phyloP scores from a whole-genome alignment of 2,329 filamentous ascomycete genomes.

The Myriosclerotinia duriaeana region DNA sequence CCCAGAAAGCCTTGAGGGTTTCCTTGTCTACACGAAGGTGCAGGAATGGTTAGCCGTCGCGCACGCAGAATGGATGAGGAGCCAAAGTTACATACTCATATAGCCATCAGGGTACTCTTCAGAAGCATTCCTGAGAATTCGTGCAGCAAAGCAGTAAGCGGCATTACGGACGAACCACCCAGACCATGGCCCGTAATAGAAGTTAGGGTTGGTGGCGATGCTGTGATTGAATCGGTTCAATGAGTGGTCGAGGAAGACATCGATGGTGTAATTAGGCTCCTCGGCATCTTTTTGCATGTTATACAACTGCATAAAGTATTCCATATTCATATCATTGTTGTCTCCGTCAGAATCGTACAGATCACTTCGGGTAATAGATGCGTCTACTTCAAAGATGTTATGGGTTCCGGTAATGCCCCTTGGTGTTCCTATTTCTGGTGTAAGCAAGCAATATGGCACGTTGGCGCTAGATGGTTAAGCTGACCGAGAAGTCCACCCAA shows the following conservation, averaged over 20 bases:
- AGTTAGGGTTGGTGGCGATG: conserved; percentile 38
- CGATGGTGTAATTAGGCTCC: neutral
- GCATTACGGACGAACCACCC: conserved; percentile 34
- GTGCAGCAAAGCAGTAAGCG: conserved; percentile 26
- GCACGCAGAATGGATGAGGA: too few relatives aligned
- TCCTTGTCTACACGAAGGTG: too few relatives aligned
- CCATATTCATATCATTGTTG: neutral
- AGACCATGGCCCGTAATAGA: conserved; percentile 37
- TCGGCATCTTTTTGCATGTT: neutral
- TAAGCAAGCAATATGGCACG: too few relatives aligned
- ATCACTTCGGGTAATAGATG: conserved; percentile 51
- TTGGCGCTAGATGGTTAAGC: too few relatives aligned
- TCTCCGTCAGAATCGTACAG: conserved; percentile 37
- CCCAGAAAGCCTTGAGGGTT: neutral
- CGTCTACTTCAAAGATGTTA: conserved; percentile 54
- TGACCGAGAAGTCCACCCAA: conserved; percentile 10
- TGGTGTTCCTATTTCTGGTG: conserved; percentile 41
- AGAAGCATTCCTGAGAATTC: neutral
- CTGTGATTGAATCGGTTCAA: conserved; percentile 30
- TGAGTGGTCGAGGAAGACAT: neutral
- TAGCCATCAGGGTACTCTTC: conserved; percentile 5
- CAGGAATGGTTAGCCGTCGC: too few relatives aligned
- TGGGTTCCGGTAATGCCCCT: conserved; percentile 50
- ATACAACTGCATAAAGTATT: neutral
- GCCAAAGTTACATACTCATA: neutral